Evolutionary conservation across 805 yeast genomes (phyloP).

Genomic region (Hanseniaspora pseudoguilliermondii): DNA sequence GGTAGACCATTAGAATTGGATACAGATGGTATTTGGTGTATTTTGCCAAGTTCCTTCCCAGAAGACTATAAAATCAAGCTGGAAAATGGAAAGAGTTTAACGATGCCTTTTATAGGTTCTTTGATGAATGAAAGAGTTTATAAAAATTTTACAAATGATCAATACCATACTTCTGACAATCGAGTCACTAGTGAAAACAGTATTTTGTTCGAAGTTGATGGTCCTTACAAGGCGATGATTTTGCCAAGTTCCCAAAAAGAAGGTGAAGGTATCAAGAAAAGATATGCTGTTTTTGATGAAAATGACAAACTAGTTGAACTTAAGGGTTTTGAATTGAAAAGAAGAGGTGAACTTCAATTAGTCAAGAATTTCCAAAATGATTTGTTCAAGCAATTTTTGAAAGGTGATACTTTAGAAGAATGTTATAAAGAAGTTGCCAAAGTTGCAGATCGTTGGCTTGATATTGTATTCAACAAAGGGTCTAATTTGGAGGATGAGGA

Average conservation of each 20-base stretch:
- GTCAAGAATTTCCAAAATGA: conserved; percentile 93
- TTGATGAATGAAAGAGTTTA: conserved; percentile 92
- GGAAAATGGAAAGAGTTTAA: conserved; percentile 63
- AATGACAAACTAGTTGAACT: conserved; percentile 91
- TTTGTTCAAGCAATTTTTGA: conserved; percentile 78
- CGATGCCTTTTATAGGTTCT: conserved; percentile 84
- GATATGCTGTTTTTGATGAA: conserved; percentile 92
- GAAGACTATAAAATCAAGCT: conserved; percentile 65
- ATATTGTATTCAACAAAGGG: conserved; percentile 81
- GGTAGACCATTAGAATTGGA: conserved; percentile 94
- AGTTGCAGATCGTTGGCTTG: conserved; percentile 93
- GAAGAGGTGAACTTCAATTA: conserved; percentile 90
- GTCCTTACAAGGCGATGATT: conserved; percentile 95
- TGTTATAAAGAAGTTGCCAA: conserved; percentile 84
- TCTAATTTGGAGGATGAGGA: conserved; percentile 83
- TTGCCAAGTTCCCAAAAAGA: conserved; percentile 95
- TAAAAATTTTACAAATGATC: conserved; percentile 80
- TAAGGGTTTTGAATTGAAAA: conserved; percentile 90
- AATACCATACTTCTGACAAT: conserved; percentile 77
- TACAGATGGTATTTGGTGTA: conserved; percentile 99
- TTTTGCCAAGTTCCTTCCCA: conserved; percentile 83
- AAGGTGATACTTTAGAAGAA: conserved; percentile 62
- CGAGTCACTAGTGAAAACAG: conserved; percentile 69
- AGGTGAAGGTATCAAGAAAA: conserved; percentile 88
- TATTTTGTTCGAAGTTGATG: conserved; percentile 95